Percentiles rank a stretch among this genome's conserved stretches.
Conservation (phyloP, 2,329 filamentous ascomycete genomes). For the Cercospora sp. region DNA sequence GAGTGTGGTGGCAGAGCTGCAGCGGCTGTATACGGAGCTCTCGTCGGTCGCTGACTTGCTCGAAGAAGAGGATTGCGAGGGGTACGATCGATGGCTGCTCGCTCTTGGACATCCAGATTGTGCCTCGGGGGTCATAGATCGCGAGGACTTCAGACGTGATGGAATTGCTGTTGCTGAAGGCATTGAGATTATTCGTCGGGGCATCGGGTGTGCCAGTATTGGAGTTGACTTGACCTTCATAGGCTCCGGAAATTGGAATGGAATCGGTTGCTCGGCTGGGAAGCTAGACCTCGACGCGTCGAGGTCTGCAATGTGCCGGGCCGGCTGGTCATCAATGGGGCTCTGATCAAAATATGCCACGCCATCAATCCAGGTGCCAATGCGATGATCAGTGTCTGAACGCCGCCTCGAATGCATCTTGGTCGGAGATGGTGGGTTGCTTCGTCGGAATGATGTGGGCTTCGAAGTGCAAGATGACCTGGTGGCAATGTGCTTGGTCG, state of each 20-base stretch:
- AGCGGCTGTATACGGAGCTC: conserved; percentile 45
- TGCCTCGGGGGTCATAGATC: not conserved
- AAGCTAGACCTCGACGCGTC: not conserved
- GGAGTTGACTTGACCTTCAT: not conserved
- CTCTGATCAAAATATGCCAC: conserved; percentile 45
- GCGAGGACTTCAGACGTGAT: not conserved
- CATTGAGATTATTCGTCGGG: not conserved
- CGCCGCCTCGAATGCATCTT: conserved; percentile 29
- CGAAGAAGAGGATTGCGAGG: conserved; percentile 37
- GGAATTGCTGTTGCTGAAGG: not conserved
- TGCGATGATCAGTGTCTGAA: conserved; percentile 36
- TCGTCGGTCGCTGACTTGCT: conserved; percentile 41
- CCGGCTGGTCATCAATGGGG: conserved; percentile 7
- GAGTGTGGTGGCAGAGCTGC: conserved; percentile 35
- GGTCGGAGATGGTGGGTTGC: conserved; percentile 13
- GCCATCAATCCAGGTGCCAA: conserved; percentile 50
- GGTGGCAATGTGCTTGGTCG: not conserved
- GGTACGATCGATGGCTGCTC: conserved; percentile 15
- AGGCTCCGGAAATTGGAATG: not conserved
- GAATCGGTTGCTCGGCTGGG: not conserved
- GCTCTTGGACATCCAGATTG: not conserved
- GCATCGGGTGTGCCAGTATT: not conserved
- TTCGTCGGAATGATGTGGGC: conserved; percentile 6
- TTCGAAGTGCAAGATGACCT: not conserved
- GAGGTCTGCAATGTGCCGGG: not conserved